Conservation (phyloP, 305 asterid genomes). For the Fraxinus floribunda region DNA sequence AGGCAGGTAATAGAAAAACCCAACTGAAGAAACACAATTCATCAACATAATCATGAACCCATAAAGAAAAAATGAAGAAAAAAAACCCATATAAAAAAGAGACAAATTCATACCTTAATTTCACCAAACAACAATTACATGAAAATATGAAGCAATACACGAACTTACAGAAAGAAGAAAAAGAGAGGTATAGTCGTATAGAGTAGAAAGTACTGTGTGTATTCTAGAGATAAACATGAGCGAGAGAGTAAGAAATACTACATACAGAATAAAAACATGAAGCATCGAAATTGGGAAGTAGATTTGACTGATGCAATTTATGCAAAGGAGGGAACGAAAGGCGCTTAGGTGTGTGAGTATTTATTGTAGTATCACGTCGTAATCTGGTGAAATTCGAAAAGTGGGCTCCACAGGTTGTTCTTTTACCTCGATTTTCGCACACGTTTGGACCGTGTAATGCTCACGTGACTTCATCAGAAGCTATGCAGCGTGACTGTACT, state of each 20-base stretch:
- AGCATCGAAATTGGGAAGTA: slow-evolving; percentile 19
- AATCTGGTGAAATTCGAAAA: slow-evolving; percentile 25
- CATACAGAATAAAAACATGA: slow-evolving; percentile 22
- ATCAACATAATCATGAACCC: not conserved
- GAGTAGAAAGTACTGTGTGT: not conserved
- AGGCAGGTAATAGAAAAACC: not conserved
- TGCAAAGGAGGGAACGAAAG: not conserved
- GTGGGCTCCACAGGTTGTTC: slow-evolving; percentile 40
- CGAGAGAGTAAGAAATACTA: slow-evolving; percentile 18
- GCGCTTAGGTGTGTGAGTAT: slow-evolving; percentile 13
- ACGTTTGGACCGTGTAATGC: slow-evolving; percentile 12
- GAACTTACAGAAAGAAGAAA: not conserved
- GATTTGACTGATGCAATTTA: slow-evolving; percentile 25
- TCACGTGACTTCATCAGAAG: slow-evolving; percentile 39
- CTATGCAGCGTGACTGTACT: slow-evolving; percentile 4
- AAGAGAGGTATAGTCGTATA: too few species aligned
- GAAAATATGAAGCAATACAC: not conserved
- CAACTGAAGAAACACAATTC: not conserved
- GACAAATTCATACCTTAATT: not conserved
- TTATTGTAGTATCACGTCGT: slow-evolving; percentile 11
- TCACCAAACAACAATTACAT: not conserved
- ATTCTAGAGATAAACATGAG: not conserved
- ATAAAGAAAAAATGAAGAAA: not conserved
- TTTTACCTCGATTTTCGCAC: slow-evolving; percentile 33
- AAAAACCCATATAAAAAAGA: not conserved